A percentile compares a stretch with the other conserved stretches of the same genome.
Evolutionary conservation across 1,284 basidiomycete genomes (phyloP).

Genomic region (Naganishia sp.): DNA sequence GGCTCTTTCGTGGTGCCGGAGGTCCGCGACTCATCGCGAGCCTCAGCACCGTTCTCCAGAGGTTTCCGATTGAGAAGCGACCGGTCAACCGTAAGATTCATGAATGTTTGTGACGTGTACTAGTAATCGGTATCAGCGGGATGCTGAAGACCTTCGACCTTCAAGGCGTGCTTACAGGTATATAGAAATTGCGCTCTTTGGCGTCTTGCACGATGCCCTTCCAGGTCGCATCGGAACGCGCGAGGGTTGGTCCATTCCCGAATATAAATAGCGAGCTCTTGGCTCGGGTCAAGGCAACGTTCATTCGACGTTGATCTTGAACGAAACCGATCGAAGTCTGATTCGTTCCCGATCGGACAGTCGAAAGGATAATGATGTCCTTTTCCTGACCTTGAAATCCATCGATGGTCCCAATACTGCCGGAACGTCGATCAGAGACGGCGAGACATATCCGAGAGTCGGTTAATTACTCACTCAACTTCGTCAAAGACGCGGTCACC

Average conservation of each 20-base stretch:
- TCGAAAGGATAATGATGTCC: constrained; percentile 91
- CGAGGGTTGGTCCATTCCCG: constrained; percentile 82
- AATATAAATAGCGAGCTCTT: constrained; percentile 92
- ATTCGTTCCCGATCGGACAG: constrained; percentile 84
- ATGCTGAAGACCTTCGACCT: not conserved
- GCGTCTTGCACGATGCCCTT: constrained; percentile 75
- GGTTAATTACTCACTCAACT: constrained; percentile 62
- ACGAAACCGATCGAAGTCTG: constrained; percentile 83
- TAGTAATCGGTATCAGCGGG: constrained; percentile 11
- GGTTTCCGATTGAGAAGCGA: constrained; percentile 2
- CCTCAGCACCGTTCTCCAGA: not conserved
- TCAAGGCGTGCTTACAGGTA: constrained; percentile 49
- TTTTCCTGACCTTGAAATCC: constrained; percentile 98
- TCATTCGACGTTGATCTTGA: constrained; percentile 82
- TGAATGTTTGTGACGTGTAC: constrained; percentile 40
- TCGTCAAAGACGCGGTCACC: constrained; percentile 69
- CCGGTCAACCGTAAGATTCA: constrained; percentile 13
- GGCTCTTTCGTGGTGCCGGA: not conserved
- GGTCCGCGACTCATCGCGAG: too few species aligned
- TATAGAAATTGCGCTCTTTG: constrained; percentile 54
- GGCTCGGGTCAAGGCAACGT: constrained; percentile 94
- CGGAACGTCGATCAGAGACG: not conserved
- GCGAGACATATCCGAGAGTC: not conserved
- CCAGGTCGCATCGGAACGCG: constrained; percentile 81
- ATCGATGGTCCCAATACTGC: constrained; percentile 89